Evolutionary conservation across 106 monocot species (phyloP), one percentile per base, ranked within the genome.

Genomic region (Xerophyta viscosa): DNA sequence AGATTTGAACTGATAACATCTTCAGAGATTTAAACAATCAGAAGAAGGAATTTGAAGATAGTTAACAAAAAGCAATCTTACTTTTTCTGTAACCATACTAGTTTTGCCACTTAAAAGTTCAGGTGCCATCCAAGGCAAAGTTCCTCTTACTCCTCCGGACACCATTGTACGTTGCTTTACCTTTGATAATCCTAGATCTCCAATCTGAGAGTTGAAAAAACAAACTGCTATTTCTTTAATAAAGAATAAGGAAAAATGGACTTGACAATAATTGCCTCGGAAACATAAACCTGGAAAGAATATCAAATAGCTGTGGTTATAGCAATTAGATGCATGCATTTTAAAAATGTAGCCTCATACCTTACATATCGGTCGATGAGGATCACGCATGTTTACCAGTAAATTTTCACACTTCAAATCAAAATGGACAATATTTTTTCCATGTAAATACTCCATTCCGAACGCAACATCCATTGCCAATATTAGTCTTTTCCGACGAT

Each of bases 41-140:
- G 11, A 36, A 11, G 33, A 5, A 11, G 5, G 7, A 6, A 11
- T 11, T 36, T 36, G 5, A 6, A 5, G 5, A 11, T 11, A 36
- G 11, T 5, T 11, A 36, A 36, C 15, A 44, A 29, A 67, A 24
- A 58, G 14, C 25, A 27, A 45, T 66, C 24, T 52, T 61, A 96
- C 96, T 74, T 96, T 88, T 43, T 96, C 89, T 48, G 78, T 66
- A 2, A 96, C 96, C 89, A 81, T 96, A 61, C 60, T 82, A 52
- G 64, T 82, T 61, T 89, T 96, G 37, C 82, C 78, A 73, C 73
- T 82, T 43, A 96, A 50, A 56, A 96, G 89, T 58, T 96, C 96
- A 23, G 96, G 89, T 30, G 96, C 96, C 96, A 96, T 96, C 96
- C 96, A 96, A 33, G 96, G 96, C 56, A 96, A 63, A 44, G 96